Evolutionary conservation across 352 stramenopile genomes (phyloP).

Genomic region (Thraustochytrium striatum): DNA sequence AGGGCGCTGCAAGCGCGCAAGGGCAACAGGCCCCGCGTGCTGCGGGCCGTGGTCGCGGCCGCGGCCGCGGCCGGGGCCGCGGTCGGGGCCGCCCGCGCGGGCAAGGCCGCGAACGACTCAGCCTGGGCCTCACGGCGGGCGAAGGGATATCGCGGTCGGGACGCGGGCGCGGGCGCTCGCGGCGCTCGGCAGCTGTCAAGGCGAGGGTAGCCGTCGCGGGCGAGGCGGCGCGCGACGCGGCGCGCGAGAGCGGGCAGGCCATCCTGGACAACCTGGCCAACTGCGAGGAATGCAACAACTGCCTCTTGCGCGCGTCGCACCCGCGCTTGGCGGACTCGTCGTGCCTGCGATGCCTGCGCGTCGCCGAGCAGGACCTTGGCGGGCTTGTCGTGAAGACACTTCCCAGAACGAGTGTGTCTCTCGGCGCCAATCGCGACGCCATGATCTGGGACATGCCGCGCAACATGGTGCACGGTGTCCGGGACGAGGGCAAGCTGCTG

Average conservation of each 20-base stretch:
- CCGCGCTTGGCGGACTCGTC: neutral
- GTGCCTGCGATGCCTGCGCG: neutral
- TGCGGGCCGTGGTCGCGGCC: neutral
- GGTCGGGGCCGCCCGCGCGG: neutral
- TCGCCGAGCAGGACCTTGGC: neutral
- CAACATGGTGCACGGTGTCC: conserved; percentile 1
- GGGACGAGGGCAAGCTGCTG: neutral
- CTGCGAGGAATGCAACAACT: conserved; percentile 19
- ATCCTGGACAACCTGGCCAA: neutral
- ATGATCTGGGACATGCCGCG: neutral
- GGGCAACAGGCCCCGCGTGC: neutral
- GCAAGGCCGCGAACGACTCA: neutral
- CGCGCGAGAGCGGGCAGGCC: neutral
- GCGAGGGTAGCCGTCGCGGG: neutral
- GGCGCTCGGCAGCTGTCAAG: conserved; percentile 24
- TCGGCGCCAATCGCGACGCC: neutral
- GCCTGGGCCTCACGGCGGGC: neutral
- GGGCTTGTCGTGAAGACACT: neutral
- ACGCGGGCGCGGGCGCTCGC: neutral
- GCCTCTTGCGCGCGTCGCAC: neutral
- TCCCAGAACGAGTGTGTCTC: neutral
- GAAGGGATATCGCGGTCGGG: neutral
- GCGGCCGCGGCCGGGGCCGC: neutral
- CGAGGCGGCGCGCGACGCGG: neutral
- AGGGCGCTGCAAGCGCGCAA: neutral